Percentiles rank a stretch among this genome's conserved stretches.
Evolutionary conservation across 257 asterid genomes (phyloP).

Genomic region (Haberlea rhodopensis): DNA sequence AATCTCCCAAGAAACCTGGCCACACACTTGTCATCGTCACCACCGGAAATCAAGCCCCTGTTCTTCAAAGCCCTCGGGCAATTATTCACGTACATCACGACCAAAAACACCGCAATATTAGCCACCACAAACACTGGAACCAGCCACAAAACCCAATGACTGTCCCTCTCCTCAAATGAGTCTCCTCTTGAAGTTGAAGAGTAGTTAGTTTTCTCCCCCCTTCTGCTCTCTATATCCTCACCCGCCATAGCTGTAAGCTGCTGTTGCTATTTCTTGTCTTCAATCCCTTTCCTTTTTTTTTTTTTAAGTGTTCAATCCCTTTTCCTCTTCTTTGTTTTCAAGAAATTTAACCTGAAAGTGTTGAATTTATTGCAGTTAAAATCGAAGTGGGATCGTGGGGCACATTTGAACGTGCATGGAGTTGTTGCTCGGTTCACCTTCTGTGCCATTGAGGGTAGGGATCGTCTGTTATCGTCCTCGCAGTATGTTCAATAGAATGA

Average conservation of each 20-base stretch:
- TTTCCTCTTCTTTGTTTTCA: background rate
- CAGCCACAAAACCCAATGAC: conserved; percentile 76
- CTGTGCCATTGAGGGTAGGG: background rate
- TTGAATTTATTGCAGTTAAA: background rate
- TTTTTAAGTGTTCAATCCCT: background rate
- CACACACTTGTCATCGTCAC: conserved; percentile 42
- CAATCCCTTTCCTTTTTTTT: too few relatives aligned
- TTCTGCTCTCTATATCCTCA: conserved; percentile 52
- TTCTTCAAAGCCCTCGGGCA: conserved; percentile 49
- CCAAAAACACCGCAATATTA: conserved; percentile 55
- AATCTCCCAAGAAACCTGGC: conserved; percentile 72
- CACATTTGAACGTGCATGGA: background rate
- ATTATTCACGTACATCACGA: conserved; percentile 71
- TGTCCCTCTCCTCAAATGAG: conserved; percentile 37
- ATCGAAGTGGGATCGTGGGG: conserved; percentile 12
- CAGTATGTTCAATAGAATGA: background rate
- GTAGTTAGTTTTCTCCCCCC: conserved; percentile 35
- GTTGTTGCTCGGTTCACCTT: too few relatives aligned
- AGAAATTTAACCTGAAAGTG: background rate
- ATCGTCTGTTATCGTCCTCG: background rate
- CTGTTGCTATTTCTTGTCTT: conserved; percentile 24
- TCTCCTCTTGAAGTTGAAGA: conserved; percentile 23
- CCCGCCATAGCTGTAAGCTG: conserved; percentile 37
- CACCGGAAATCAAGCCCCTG: conserved; percentile 21
- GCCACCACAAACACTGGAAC: conserved; percentile 64